Evolutionary conservation across 768 basidiomycete species (phyloP), one percentile per base, ranked within the genome.

Genomic region (Mrakia frigida): DNA sequence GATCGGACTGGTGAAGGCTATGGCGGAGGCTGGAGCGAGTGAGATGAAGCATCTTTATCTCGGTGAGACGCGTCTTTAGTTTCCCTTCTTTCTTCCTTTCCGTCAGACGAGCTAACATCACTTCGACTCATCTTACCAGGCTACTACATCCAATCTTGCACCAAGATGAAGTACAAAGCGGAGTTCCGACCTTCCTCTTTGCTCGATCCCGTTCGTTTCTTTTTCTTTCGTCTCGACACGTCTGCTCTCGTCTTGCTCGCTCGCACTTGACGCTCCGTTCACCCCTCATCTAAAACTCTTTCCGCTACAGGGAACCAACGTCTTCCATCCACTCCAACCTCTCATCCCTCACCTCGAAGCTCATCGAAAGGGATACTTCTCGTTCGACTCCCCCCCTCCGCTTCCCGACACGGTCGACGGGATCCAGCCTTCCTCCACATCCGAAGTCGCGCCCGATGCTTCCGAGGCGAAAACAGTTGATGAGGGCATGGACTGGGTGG

Each of bases 121-220:
- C 39, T 52, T 33, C 28, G 16, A 60, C 11, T 23, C 25, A 11
- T 25, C 33, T 21, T 33, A 0, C 5, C 80, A 97, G 95, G 95
- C 10, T 98, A 89, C 83, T 98, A 98, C 82, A 91, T 98, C 53
- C 88, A 97, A 80, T 89, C 91, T 2, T 98, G 95, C 81, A 88
- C 85, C 70, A 99, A 77, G 84, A 98, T 98, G 97, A 87, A 87
- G 74, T 98, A 99, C 84, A 99, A 99, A 81, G 94, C 90, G 39
- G 94, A 97, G 74, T 99, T 95, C 79, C 82, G 86, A 0, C 96
- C 96, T 0, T 97, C 95, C 3, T 93, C 88, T 79, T 86, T 98
- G 28, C 87, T 88, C 18, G 95, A 98, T 83, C 94, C 95, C 11
- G 92, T 94, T 79, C 80, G 86, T 80, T 21, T 13, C 33, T 4